Conservation (phyloP, 2,329 filamentous ascomycete genomes). For the Hansfordia pulvinata region DNA sequence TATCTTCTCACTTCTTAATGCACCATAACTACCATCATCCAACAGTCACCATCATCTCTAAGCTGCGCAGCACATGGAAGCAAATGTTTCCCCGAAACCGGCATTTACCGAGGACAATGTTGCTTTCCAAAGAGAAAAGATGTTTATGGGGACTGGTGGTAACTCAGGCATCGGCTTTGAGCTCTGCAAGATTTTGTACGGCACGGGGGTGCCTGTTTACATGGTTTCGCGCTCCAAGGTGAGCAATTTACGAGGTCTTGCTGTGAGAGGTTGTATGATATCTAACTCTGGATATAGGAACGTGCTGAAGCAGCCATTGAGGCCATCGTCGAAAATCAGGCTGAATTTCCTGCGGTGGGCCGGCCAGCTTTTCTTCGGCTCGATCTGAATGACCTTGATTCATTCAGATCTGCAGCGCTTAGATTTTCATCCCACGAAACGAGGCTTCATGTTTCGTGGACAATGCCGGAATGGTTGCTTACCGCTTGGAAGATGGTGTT, state of each 20-base stretch:
- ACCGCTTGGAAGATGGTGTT: too few relatives aligned
- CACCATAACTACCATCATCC: too few relatives aligned
- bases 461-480: too few relatives aligned
- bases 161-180: conserved; percentile 31
- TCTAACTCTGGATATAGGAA: conserved; percentile 10
- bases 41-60: too few relatives aligned
- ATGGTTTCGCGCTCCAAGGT: conserved; percentile 28
- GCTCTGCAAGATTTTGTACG: conserved; percentile 36
- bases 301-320: conserved; percentile 18
- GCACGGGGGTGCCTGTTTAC: conserved; percentile 36
- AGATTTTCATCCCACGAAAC: too few relatives aligned
- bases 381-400: conserved; percentile 8
- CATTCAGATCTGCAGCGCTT: too few relatives aligned
- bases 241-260: too few relatives aligned
- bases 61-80: too few relatives aligned
- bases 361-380: conserved; percentile 8
- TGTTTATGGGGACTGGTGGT: conserved; percentile 33
- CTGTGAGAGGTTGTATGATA: conserved; percentile 11
- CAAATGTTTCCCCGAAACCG: conserved; percentile 9
- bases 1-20: too few relatives aligned
- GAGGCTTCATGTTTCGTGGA: too few relatives aligned
- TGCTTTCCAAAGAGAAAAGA: conserved; percentile 12
- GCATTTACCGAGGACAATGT: too few relatives aligned
- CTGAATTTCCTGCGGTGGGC: conserved; percentile 3
- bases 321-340: conserved; percentile 10